These are phyloP conservation scores for Lophium mytilinum DNA, from an alignment of 495 filamentous ascomycete species.

Conservation along the genomic window DNA sequence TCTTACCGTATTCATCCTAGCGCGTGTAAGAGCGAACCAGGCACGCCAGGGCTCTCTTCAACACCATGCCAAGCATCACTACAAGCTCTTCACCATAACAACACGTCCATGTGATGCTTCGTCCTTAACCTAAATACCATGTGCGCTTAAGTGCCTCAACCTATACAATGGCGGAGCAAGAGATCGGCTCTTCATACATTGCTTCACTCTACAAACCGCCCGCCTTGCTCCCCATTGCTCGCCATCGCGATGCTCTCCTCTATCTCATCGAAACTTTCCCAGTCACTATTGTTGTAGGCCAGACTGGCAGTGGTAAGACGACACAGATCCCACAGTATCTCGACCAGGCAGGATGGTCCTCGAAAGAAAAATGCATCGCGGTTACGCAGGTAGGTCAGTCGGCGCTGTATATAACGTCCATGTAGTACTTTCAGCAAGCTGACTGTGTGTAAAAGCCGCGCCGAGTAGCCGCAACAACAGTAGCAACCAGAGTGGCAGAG, in stretches of 20 bases:
- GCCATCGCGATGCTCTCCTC: constrained; percentile 33
- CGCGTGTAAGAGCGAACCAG: too few species aligned
- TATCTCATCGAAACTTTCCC: constrained; percentile 38
- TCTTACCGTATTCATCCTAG: too few species aligned
- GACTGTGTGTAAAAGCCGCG: constrained; percentile 60
- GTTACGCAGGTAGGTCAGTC: constrained; percentile 71
- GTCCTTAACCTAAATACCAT: too few species aligned
- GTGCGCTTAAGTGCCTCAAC: too few species aligned
- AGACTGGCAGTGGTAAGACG: constrained; percentile 42
- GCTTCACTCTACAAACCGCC: constrained; percentile 35
- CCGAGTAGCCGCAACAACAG: constrained; percentile 85
- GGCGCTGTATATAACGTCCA: not conserved
- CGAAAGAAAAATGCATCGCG: constrained; percentile 72
- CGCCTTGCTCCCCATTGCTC: constrained; percentile 37
- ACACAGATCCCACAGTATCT: constrained; percentile 41
- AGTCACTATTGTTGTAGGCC: constrained; percentile 36
- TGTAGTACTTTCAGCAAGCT: not conserved
- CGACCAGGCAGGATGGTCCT: constrained; percentile 68
- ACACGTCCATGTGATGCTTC: too few species aligned
- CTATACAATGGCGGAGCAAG: not conserved
- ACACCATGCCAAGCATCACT: too few species aligned
- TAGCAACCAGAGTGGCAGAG: constrained; percentile 83
- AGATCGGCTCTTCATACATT: constrained; percentile 6
- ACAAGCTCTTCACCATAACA: too few species aligned
- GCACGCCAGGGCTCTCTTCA: too few species aligned